These are phyloP conservation scores for Exophiala sp. DNA, from an alignment of 2,329 filamentous ascomycete species.

Conservation along the genomic window DNA sequence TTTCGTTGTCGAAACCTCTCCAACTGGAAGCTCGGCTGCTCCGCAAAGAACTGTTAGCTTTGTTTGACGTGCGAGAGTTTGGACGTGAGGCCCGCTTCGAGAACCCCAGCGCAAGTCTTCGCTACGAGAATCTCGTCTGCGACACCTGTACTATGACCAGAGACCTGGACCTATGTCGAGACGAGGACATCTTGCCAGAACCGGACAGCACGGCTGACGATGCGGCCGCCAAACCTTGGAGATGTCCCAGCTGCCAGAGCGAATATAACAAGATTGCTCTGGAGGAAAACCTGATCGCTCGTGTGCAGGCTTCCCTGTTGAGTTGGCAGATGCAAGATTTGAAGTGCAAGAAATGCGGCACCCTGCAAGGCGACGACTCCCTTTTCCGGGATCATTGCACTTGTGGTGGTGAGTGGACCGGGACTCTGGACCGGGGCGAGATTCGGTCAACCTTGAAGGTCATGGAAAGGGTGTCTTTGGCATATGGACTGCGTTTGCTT, in stretches of 20 bases:
- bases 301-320: slow-evolving; percentile 67
- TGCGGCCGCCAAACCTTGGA: slow-evolving; percentile 53
- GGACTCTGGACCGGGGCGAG: slow-evolving; percentile 62
- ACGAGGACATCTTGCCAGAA: slow-evolving; percentile 68
- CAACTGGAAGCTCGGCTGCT: slow-evolving; percentile 75
- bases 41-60: slow-evolving; percentile 76
- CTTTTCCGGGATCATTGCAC: slow-evolving; percentile 88
- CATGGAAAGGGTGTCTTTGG: slow-evolving; percentile 66
- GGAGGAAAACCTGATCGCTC: slow-evolving; percentile 73
- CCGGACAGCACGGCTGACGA: slow-evolving; percentile 29
- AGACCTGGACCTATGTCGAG: slow-evolving; percentile 87
- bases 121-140: slow-evolving; percentile 71
- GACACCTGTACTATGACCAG: slow-evolving; percentile 83
- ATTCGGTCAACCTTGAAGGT: slow-evolving; percentile 61
- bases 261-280: slow-evolving; percentile 73
- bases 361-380: slow-evolving; percentile 67
- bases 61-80: slow-evolving; percentile 96
- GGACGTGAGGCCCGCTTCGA: slow-evolving; percentile 77
- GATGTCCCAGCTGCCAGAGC: slow-evolving; percentile 67
- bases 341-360: slow-evolving; percentile 63
- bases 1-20: slow-evolving; percentile 65
- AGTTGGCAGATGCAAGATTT: slow-evolving; percentile 88
- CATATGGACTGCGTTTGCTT: slow-evolving; percentile 78
- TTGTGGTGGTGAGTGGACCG: slow-evolving; percentile 80
- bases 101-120: slow-evolving; percentile 73